Evolutionary conservation across 1,139 yeast genomes (phyloP).

Genomic region (Pichia norvegensis): DNA sequence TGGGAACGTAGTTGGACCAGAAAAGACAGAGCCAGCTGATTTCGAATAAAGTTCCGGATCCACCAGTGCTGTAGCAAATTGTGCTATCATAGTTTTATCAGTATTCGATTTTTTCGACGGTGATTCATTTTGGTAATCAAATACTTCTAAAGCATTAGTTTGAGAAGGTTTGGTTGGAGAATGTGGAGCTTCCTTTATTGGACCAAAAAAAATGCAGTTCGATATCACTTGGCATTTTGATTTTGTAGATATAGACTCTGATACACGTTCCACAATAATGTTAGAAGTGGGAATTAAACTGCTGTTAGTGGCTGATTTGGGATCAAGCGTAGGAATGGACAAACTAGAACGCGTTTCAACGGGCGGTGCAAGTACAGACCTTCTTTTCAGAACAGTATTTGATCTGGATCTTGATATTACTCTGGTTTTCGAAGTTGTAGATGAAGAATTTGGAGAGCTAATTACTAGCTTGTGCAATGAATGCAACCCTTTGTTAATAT

Average conservation of each 20-base stretch:
- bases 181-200: neutral
- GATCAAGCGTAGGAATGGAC: neutral
- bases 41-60: conserved; percentile 8
- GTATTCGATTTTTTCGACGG: neutral
- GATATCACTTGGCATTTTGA: conserved; percentile 2
- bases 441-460: conserved; percentile 4
- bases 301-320: neutral
- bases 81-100: neutral
- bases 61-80: conserved; percentile 3
- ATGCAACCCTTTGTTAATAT: neutral
- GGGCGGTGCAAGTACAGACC: neutral
- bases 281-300: neutral
- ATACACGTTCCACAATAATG: neutral
- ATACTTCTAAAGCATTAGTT: conserved; percentile 3
- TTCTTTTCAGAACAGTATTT: neutral
- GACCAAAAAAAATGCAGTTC: conserved; percentile 6
- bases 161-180: conserved; percentile 3
- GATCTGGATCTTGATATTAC: neutral
- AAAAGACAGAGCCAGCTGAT: conserved; percentile 7
- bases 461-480: conserved; percentile 8
- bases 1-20: conserved; percentile 1
- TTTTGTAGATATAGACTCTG: neutral
- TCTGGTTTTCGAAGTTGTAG: neutral
- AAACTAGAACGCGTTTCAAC: neutral
- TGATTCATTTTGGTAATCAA: neutral